phyloP scores from a whole-genome alignment of 2,329 filamentous ascomycete species.

The Fusarium sp. region DNA sequence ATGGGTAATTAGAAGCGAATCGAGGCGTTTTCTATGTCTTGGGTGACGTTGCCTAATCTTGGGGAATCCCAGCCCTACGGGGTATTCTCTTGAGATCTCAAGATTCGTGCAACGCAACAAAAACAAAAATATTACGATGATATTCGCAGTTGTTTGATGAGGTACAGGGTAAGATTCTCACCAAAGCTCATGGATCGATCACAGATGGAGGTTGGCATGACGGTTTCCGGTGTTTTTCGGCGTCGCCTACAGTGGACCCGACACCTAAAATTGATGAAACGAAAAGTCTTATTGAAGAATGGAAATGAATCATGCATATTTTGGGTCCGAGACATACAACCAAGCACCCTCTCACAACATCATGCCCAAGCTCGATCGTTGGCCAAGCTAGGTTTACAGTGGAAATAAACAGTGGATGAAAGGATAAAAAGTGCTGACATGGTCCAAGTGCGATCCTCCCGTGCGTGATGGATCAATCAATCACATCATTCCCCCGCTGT shows the following conservation, averaged over 20 bases:
- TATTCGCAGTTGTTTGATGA: no score
- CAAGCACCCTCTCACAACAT: background rate
- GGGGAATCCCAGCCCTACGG: no score
- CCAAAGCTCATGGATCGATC: no score
- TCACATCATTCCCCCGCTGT: background rate
- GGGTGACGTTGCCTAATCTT: background rate
- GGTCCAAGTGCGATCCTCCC: slow-evolving; percentile 16
- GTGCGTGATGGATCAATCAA: background rate
- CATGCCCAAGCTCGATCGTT: background rate
- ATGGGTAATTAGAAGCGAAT: background rate
- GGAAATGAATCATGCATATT: slow-evolving; percentile 15
- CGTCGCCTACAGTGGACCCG: background rate
- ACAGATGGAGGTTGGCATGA: background rate
- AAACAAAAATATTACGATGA: background rate
- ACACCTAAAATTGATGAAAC: background rate
- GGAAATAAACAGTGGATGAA: slow-evolving; percentile 1
- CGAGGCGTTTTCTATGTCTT: background rate
- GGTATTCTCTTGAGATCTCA: background rate
- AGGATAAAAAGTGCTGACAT: slow-evolving; percentile 6
- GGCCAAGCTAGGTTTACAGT: background rate
- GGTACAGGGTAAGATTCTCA: background rate
- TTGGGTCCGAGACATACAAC: background rate
- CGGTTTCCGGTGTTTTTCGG: background rate
- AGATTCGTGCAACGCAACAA: background rate
- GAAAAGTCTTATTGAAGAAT: background rate